Base-by-base conservation (phyloP, 768 basidiomycete species). In the Suillus spraguei region DNA sequence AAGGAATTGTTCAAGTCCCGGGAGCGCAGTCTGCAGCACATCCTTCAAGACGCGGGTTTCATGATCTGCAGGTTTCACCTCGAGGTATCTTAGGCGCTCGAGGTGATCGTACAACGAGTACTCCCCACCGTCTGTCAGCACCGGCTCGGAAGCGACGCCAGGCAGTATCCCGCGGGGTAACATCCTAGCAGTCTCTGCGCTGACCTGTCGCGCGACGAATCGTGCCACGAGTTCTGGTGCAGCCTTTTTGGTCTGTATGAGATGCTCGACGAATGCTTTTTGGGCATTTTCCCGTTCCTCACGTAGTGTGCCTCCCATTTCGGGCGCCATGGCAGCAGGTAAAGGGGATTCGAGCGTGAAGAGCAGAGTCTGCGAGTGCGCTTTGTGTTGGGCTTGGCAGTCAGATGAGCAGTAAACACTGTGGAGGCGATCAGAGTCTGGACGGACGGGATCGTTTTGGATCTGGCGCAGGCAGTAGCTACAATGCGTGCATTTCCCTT, bases 71-170 rank as follows among this genome's bases (percentile, higher is more conserved):
- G 83, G 77, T 14, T 72, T 67, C n/a, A 85, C 69, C 49, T 91
- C 87, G 28, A 91, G 74, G 70, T 83, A 92, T 60, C 90, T 81
- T 68, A 93, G 75, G 33, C 92, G 81, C 68, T 94, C 93, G 14
- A 92, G 74, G 69, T 95, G 91, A 67, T 95, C 92, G 42, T 83
- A 86, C 54, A 94, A 78, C 32, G 80, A 77, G 71, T 93, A 94
- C 17, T 84, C 82, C 1, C 77, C 78, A 47, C 71, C 72, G 17
- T 84, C 84, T 2, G 85, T 72, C 50, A 78, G 69, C 32, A 69
- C 69, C 17, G 66, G 65, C 44, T 68, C 70, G 49, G 63, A 66
- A 39, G 66, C 53, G 6, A 42, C 42, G 63, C 20, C 66, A 70
- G 65, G 74, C 64, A 47, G 69, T n/a, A 64, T 66, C 46, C 59